Conservation (phyloP, 208 protist species). For the Tetramitus jugosus region DNA sequence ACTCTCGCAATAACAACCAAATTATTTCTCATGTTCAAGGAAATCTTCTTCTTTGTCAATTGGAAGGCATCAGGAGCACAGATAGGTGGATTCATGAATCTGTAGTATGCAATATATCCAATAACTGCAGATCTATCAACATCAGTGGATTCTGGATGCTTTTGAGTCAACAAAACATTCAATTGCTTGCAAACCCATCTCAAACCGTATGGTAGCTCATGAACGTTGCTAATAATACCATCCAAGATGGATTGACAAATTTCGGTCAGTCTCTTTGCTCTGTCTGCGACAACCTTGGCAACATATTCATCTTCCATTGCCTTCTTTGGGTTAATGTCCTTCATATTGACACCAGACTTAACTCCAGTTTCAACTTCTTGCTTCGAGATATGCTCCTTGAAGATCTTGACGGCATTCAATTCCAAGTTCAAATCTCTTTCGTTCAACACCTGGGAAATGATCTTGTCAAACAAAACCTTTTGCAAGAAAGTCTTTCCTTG, state of each 20-base stretch:
- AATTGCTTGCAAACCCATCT: conserved; percentile 52
- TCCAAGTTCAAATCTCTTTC: conserved; percentile 48
- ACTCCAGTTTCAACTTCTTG: conserved; percentile 49
- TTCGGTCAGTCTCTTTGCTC: conserved; percentile 35
- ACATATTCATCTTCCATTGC: conserved; percentile 47
- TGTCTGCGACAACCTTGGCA: conserved; percentile 39
- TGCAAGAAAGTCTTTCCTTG: conserved; percentile 48
- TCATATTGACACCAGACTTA: conserved; percentile 39
- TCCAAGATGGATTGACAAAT: conserved; percentile 49
- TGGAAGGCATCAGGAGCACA: conserved; percentile 51
- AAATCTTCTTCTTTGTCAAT: conserved; percentile 31
- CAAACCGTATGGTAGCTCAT: conserved; percentile 53
- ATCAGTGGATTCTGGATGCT: conserved; percentile 32
- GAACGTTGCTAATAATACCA: conserved; percentile 42
- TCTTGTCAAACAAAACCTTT: conserved; percentile 38
- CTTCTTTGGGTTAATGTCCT: conserved; percentile 48
- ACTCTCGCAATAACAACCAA: conserved; percentile 51
- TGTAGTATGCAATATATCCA: conserved; percentile 58
- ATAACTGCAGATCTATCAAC: conserved; percentile 48
- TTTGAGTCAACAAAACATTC: conserved; percentile 26
- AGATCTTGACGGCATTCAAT: conserved; percentile 47
- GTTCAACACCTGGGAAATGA: conserved; percentile 46
- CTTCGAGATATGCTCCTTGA: conserved; percentile 47
- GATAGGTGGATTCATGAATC: conserved; percentile 60
- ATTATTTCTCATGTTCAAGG: conserved; percentile 37